These are phyloP conservation scores for Arachis monticola DNA, from an alignment of 331 rosid species.

Conservation along the genomic window DNA sequence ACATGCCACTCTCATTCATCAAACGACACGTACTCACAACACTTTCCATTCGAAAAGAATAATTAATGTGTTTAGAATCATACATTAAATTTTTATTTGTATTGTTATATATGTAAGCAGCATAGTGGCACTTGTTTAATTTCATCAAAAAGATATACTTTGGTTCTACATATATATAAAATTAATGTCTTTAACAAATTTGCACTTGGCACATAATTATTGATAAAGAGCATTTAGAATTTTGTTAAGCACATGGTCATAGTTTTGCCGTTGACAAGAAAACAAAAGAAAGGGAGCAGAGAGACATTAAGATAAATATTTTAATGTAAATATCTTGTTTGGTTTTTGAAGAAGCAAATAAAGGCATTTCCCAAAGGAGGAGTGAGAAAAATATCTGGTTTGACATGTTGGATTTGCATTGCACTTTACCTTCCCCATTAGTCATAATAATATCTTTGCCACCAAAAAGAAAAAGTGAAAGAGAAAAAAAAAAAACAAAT, in stretches of 20 bases:
- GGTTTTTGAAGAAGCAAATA: background rate
- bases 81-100: background rate
- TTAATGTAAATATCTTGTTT: background rate
- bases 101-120: background rate
- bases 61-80: no score
- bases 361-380: constrained; percentile 51
- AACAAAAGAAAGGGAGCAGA: no score
- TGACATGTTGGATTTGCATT: constrained; percentile 14
- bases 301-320: background rate
- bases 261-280: no score
- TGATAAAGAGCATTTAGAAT: no score
- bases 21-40: background rate
- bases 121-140: background rate
- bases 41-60: no score
- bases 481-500: background rate
- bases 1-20: background rate
- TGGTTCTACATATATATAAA: no score
- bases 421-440: constrained; percentile 32
- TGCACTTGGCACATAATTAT: background rate
- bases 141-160: background rate
- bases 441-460: background rate
- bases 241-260: no score
- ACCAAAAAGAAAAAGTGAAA: background rate
- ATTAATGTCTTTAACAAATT: background rate
- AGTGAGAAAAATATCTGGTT: constrained; percentile 46